These are phyloP conservation scores for Mycena kentingensis DNA, from an alignment of 768 basidiomycete genomes.

Conservation along the genomic window DNA sequence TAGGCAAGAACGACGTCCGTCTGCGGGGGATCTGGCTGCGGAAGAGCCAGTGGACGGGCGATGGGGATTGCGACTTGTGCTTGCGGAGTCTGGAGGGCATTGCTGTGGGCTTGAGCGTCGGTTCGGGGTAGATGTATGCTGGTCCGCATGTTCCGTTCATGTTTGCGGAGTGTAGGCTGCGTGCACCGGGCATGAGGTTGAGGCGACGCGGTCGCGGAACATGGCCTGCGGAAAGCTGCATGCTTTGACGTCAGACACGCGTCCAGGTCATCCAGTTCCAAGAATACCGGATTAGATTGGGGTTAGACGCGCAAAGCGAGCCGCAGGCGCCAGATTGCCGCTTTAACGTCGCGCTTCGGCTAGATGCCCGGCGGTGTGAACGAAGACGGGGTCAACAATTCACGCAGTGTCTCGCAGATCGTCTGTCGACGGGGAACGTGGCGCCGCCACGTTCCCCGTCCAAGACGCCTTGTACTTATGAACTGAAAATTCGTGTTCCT, in stretches of 20 bases:
- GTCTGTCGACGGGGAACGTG: too few species aligned
- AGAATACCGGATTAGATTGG: too few species aligned
- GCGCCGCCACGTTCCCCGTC: too few species aligned
- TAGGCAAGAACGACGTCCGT: constrained; percentile 59
- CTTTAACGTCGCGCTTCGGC: too few species aligned
- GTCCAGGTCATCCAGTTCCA: too few species aligned
- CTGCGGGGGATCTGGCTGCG: constrained; percentile 71
- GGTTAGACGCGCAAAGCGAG: too few species aligned
- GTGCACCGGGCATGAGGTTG: not conserved
- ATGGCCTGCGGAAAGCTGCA: not conserved
- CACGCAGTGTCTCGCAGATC: too few species aligned
- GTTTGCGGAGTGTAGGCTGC: not conserved
- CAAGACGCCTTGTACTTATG: too few species aligned
- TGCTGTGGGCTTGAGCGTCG: not conserved
- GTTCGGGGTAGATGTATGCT: not conserved
- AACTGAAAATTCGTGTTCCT: too few species aligned
- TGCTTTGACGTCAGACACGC: constrained; percentile 1
- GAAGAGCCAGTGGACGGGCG: constrained; percentile 71
- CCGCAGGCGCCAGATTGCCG: too few species aligned
- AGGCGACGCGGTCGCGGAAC: not conserved
- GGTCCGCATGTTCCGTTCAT: not conserved
- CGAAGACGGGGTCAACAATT: too few species aligned
- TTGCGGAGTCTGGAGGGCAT: constrained; percentile 31
- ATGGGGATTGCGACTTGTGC: constrained; percentile 26
- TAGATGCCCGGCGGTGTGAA: too few species aligned